phyloP scores from a whole-genome alignment of 768 basidiomycete genomes.

The Phaffia tasmanica region DNA sequence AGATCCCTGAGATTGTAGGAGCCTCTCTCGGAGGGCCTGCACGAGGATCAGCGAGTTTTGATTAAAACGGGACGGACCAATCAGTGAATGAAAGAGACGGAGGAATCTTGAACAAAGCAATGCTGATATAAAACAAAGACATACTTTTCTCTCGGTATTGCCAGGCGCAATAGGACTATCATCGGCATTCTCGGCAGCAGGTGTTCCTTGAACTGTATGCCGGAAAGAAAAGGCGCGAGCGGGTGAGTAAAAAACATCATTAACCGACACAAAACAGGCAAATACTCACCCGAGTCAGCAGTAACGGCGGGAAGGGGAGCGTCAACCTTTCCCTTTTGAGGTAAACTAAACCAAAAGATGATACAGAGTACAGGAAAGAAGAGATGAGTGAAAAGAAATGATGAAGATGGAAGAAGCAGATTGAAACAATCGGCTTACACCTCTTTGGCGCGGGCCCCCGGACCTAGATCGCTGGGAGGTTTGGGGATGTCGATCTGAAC shows the following conservation, averaged over 20 bases:
- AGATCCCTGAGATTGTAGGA: not conserved
- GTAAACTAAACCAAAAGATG: no score
- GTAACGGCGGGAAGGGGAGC: not conserved
- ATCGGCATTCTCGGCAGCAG: not conserved
- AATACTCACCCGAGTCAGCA: not conserved
- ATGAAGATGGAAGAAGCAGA: not conserved
- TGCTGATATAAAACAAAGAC: not conserved
- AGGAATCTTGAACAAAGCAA: not conserved
- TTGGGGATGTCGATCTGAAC: slow-evolving; percentile 25
- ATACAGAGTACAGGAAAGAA: not conserved
- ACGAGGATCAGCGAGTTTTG: no score
- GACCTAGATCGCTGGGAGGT: slow-evolving; percentile 19
- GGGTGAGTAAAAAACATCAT: not conserved
- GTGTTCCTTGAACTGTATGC: slow-evolving; percentile 2
- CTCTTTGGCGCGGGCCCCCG: slow-evolving; percentile 24
- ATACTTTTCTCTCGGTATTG: not conserved
- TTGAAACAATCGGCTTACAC: slow-evolving; percentile 9
- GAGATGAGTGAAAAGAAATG: no score
- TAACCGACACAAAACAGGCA: no score
- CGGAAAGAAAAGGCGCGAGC: no score
- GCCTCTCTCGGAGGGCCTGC: slow-evolving; percentile 28
- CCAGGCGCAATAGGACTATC: not conserved
- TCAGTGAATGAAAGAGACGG: not conserved
- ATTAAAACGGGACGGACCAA: not conserved
- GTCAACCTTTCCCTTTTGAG: not conserved